Evolutionary conservation across 331 rosid genomes (phyloP).

Genomic region (Phaseolus coccineus): DNA sequence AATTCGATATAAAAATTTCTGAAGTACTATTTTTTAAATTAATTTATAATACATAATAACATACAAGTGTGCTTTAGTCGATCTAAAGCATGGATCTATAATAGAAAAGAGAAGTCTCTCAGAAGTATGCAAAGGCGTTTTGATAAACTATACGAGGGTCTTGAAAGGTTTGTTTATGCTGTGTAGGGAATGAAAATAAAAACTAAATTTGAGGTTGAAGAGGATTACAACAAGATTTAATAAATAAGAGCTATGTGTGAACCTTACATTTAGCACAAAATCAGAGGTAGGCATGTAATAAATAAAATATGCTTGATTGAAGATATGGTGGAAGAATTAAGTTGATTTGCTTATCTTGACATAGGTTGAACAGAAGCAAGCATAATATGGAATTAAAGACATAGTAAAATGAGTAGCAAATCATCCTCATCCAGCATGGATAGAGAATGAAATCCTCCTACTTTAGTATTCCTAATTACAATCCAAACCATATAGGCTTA

Average conservation of each 20-base stretch:
- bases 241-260: background rate
- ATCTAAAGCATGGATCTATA: background rate
- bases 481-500: conserved; percentile 70
- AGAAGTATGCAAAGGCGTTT: background rate
- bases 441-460: conserved; percentile 64
- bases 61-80: background rate
- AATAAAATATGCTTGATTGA: conserved; percentile 29
- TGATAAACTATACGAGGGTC: background rate
- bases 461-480: conserved; percentile 68
- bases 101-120: background rate
- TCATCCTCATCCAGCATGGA: conserved; percentile 64
- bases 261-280: conserved; percentile 9
- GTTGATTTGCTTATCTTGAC: conserved; percentile 43
- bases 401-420: conserved; percentile 58
- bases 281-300: conserved; percentile 15
- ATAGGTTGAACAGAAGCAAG: conserved; percentile 45
- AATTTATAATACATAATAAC: background rate
- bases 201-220: conserved; percentile 1
- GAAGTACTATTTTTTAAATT: background rate
- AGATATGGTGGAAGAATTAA: conserved; percentile 33
- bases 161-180: background rate
- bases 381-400: conserved; percentile 56
- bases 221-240: background rate
- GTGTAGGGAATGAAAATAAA: background rate
- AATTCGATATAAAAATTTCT: background rate